Base-by-base conservation (phyloP, 805 yeast species). In the Barnettozyma californica region DNA sequence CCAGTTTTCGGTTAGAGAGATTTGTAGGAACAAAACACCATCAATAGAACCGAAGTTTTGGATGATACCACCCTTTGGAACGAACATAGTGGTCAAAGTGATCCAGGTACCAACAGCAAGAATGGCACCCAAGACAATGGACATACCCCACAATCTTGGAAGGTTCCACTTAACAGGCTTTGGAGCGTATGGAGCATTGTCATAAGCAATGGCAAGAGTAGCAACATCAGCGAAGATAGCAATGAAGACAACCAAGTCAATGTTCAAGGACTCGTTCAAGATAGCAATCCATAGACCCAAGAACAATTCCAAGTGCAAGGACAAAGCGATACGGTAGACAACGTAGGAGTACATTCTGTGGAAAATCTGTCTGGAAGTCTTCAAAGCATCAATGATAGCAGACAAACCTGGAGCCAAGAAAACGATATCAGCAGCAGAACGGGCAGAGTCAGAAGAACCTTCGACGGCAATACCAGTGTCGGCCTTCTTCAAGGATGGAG, bases 301-400 rank as follows among this genome's bases (percentile, higher is more conserved):
- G 85, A 89, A 89, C 65, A 89, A 74, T 76, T 90, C 97, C 80
- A 89, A 84, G 76, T 89, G 97, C 67, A 89, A 80, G 55, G 96
- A 90, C 69, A 89, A 77, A 68, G 97, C 97, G 72, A 90, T 90
- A 80, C 97, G 91, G 91, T 90, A 90, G 66, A 89, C 96, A 76
- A 90, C 96, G 75, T 90, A 90, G 63, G 97, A 81, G 83, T 90
- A 89, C 97, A 90, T 90, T 80, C 97, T 86, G 91, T 90, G 97
- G 95, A 88, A 88, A 83, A 88, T 88, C 75, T 88, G 95, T 76
- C 96, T 81, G 57, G 96, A 87, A 65, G 96, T 89, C 83, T 90
- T 90, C 67, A 88, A 76, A 65, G 95, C 92, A 75, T 88, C 95
- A 73, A 88, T 88, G 69, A 88, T 88, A 65, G 96, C 94, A 75